Evolutionary conservation across 1,284 basidiomycete genomes (phyloP).

Genomic region (Pseudozyma flocculosa): DNA sequence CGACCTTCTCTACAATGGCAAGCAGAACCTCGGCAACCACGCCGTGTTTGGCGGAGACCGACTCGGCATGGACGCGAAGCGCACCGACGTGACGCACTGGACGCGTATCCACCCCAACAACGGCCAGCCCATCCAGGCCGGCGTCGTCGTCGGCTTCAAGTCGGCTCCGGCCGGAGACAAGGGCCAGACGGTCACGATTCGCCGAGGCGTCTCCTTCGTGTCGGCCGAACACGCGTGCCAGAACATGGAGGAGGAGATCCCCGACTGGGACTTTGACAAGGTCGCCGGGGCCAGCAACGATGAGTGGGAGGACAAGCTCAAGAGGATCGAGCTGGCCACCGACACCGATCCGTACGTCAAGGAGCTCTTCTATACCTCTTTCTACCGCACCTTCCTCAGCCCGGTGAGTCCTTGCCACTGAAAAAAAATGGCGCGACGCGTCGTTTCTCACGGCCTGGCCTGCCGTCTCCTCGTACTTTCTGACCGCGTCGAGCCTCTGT

Average conservation of each 20-base stretch:
- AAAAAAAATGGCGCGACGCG: neutral
- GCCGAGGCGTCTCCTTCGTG: constrained; percentile 41
- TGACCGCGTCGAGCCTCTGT: too few species aligned
- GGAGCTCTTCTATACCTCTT: constrained; percentile 44
- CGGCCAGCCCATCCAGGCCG: constrained; percentile 36
- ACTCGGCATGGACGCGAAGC: constrained; percentile 38
- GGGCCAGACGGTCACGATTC: constrained; percentile 26
- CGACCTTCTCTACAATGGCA: constrained; percentile 32
- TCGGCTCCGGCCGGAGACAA: neutral
- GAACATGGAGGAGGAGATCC: constrained; percentile 47
- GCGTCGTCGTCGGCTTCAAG: constrained; percentile 36
- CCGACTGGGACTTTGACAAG: constrained; percentile 31
- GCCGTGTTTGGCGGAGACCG: constrained; percentile 46
- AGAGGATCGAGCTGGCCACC: constrained; percentile 33
- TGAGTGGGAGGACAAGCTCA: constrained; percentile 47
- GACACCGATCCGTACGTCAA: constrained; percentile 36
- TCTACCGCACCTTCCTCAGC: constrained; percentile 49
- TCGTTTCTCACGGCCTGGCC: too few species aligned
- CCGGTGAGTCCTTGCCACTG: constrained; percentile 7
- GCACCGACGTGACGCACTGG: constrained; percentile 23
- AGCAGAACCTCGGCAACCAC: constrained; percentile 30
- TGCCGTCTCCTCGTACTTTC: too few species aligned
- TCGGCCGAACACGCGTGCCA: constrained; percentile 42
- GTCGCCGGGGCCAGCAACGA: constrained; percentile 22
- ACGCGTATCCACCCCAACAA: constrained; percentile 15